phyloP scores from a whole-genome alignment of 441 rosid species.

The Pelargonium citronellum region DNA sequence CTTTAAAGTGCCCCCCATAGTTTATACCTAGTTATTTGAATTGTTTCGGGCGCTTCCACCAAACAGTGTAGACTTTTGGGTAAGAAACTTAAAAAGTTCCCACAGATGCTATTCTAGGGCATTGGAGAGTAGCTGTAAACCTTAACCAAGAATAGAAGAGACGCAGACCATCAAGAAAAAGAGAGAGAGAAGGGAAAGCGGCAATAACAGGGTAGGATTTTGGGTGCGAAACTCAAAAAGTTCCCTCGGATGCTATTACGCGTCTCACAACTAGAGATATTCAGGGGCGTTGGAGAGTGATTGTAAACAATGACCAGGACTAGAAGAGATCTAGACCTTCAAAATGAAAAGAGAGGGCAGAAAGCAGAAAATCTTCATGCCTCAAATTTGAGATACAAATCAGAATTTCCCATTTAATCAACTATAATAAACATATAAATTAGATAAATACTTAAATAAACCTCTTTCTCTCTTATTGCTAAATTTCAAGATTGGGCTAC shows the following conservation, averaged over 20 bases:
- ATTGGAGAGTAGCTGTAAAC: background rate
- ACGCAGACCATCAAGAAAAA: background rate
- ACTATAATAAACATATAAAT: background rate
- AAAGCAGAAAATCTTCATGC: background rate
- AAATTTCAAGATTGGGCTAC: too few species aligned
- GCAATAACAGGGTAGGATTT: too few species aligned
- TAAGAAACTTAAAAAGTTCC: background rate
- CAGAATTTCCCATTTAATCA: background rate
- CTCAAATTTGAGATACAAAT: background rate
- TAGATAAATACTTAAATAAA: too few species aligned
- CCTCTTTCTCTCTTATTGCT: background rate
- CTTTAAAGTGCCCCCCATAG: background rate
- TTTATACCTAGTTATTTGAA: background rate
- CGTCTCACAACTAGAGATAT: too few species aligned
- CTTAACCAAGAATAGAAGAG: background rate
- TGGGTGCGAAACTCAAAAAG: too few species aligned
- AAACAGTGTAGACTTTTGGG: background rate
- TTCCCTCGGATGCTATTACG: too few species aligned
- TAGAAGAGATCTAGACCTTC: too few species aligned
- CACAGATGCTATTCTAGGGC: background rate
- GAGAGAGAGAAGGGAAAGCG: too few species aligned
- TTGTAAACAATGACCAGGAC: too few species aligned
- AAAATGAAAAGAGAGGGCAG: background rate
- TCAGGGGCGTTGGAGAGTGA: too few species aligned
- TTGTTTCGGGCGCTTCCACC: background rate